Evolutionary conservation across 139 green algal genomes (phyloP), one percentile per base, ranked within the genome.

Genomic region (Chlorella sp.): DNA sequence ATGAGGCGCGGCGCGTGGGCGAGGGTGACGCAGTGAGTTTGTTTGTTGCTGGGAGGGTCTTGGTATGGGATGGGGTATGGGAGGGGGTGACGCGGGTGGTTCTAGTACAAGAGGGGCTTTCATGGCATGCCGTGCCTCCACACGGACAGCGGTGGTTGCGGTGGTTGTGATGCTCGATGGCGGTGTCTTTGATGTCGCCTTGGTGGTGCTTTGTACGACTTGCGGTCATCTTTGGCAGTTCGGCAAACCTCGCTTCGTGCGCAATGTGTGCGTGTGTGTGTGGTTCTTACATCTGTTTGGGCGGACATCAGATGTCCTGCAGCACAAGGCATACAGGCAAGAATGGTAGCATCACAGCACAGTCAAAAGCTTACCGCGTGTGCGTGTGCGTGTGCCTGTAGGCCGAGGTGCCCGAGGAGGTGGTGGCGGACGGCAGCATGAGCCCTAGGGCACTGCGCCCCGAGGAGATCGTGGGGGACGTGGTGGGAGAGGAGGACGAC

Each of bases 401-500:
- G 55, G 20, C 75, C 0, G 83, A 90, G 3, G 69, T 71, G 35
- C 30, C 20, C 6, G 65, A 71, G 26, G 49, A 72, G 67, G 29
- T 64, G 14, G 35, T 72, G n/a, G 67, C 67, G 6, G 67, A 72
- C 35, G 35, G 36, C 29, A 63, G 26, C 2, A 26, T 63, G 49
- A 65, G 42, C 1, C 91, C 91, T 2, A 68, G 29, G 35, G 89
- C 89, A 20, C 70, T 93, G 36, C 51, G 78, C 24, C 77, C 85
- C 0, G 72, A 63, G 36, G 51, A 77, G 5, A 64, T 88, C 23
- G 74, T 36, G 5, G 86, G 83, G 73, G 85, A 92, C 3, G 85
- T 96, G 26, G 64, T 95, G 14, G 67, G 75, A 2, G 89, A 95
- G 77, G 90, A 92, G 55, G 90, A 96, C 23, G 91, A 96, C 65